These are phyloP conservation scores for Boletellus ananas DNA, from an alignment of 768 basidiomycete species.

Conservation along the genomic window DNA sequence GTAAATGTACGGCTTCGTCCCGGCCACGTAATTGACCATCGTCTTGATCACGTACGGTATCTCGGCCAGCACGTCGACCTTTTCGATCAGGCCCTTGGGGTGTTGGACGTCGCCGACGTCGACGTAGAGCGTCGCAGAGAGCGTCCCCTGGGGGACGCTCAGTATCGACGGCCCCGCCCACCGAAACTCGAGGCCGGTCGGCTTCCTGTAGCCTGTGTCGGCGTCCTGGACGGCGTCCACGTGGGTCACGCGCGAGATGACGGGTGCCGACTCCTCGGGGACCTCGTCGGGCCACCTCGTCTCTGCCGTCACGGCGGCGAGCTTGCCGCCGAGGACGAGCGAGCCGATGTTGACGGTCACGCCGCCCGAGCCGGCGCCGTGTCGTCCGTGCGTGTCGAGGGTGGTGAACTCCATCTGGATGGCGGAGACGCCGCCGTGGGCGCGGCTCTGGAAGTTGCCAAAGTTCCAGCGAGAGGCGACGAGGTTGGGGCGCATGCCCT, in stretches of 20 bases:
- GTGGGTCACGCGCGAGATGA: constrained; percentile 68
- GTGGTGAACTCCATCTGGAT: constrained; percentile 97
- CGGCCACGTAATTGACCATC: constrained; percentile 89
- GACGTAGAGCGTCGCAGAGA: constrained; percentile 53
- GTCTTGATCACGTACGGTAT: constrained; percentile 91
- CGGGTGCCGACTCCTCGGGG: constrained; percentile 40
- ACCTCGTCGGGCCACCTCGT: constrained; percentile 70
- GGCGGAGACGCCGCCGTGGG: constrained; percentile 73
- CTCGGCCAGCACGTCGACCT: constrained; percentile 93
- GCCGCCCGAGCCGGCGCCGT: constrained; percentile 76
- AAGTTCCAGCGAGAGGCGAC: constrained; percentile 97
- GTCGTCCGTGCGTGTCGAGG: constrained; percentile 69
- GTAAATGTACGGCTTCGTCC: constrained; percentile 92
- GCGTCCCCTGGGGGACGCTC: constrained; percentile 44
- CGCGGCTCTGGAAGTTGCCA: constrained; percentile 77
- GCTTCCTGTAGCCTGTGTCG: constrained; percentile 79
- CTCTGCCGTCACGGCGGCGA: constrained; percentile 74
- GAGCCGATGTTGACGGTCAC: constrained; percentile 85
- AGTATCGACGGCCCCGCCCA: constrained; percentile 75
- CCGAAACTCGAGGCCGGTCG: constrained; percentile 62
- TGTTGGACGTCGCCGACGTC: constrained; percentile 54
- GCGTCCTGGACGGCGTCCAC: constrained; percentile 56
- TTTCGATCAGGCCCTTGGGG: constrained; percentile 81
- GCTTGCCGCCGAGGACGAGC: constrained; percentile 74
- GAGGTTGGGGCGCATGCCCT: constrained; percentile 95